These are phyloP conservation scores for Leptographium radiaticola DNA, from an alignment of 2,329 filamentous ascomycete genomes.

Conservation along the genomic window DNA sequence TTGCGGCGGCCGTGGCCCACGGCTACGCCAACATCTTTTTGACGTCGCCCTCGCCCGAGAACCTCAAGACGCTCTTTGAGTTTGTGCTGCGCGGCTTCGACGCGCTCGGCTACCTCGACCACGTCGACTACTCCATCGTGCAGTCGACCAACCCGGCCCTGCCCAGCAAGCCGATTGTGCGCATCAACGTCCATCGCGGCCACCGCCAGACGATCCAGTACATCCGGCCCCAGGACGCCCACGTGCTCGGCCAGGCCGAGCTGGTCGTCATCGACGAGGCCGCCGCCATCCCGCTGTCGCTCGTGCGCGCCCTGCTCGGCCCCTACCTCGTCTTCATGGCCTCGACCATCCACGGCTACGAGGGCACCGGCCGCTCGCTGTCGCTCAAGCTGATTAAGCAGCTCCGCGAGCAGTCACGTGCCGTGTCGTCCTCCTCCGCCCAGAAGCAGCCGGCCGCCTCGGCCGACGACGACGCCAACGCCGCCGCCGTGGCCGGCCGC, in stretches of 20 bases:
- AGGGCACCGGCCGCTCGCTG: slow-evolving; percentile 87
- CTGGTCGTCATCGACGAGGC: slow-evolving; percentile 94
- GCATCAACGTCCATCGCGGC: slow-evolving; percentile 88
- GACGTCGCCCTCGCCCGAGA: slow-evolving; percentile 93
- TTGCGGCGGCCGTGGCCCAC: slow-evolving; percentile 86
- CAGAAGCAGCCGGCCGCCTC: slow-evolving; percentile 36
- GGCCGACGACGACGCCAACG: slow-evolving; percentile 43
- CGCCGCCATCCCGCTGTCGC: slow-evolving; percentile 83
- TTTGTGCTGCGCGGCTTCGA: slow-evolving; percentile 99
- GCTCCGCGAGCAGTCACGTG: slow-evolving; percentile 79
- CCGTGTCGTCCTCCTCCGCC: slow-evolving; percentile 16
- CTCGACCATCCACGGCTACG: slow-evolving; percentile 97
- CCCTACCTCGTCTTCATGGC: slow-evolving; percentile 99
- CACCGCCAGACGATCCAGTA: slow-evolving; percentile 98
- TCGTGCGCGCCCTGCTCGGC: slow-evolving; percentile 89
- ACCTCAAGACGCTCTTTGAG: slow-evolving; percentile 95
- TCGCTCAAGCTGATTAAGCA: slow-evolving; percentile 97
- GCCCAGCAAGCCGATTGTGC: slow-evolving; percentile 86
- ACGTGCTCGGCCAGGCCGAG: slow-evolving; percentile 90
- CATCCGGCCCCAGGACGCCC: slow-evolving; percentile 90
- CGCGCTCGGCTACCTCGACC: slow-evolving; percentile 82
- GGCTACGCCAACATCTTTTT: slow-evolving; percentile 99
- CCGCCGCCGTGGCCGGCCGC: slow-evolving; percentile 38
- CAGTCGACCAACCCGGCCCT: slow-evolving; percentile 97
- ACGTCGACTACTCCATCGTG: slow-evolving; percentile 94